phyloP scores from a whole-genome alignment of 352 stramenopile species.

The Globisporangium orthogonon region DNA sequence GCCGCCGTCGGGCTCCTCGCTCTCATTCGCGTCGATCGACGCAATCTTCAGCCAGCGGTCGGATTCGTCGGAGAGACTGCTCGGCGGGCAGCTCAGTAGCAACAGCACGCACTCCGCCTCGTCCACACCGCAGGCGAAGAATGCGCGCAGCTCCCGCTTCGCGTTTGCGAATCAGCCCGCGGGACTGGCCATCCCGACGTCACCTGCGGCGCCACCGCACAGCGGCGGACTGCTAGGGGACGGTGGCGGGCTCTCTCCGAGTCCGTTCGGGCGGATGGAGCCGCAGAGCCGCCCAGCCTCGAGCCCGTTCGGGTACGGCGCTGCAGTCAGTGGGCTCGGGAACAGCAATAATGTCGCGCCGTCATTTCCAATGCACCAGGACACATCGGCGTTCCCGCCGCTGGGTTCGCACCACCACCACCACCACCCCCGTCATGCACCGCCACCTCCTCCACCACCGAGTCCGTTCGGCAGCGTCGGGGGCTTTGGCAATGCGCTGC shows the following conservation, averaged over 20 bases:
- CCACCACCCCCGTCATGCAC: neutral
- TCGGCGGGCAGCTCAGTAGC: slow-evolving; percentile 47
- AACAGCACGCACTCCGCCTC: slow-evolving; percentile 18
- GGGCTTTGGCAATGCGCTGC: slow-evolving; percentile 21
- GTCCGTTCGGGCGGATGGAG: slow-evolving; percentile 15
- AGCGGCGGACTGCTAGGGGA: neutral
- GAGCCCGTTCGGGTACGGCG: slow-evolving; percentile 17
- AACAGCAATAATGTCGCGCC: neutral
- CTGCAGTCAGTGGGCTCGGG: slow-evolving; percentile 6
- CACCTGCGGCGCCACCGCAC: slow-evolving; percentile 2
- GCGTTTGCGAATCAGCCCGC: slow-evolving; percentile 66
- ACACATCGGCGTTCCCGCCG: slow-evolving; percentile 33
- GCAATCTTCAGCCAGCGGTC: slow-evolving; percentile 75
- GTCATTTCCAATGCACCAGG: slow-evolving; percentile 21
- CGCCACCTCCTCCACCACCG: slow-evolving; percentile 13
- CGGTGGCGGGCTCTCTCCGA: slow-evolving; percentile 8
- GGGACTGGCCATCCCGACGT: slow-evolving; percentile 8
- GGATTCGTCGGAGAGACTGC: slow-evolving; percentile 62
- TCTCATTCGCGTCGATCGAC: slow-evolving; percentile 79
- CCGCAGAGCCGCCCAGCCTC: neutral
- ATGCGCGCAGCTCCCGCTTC: slow-evolving; percentile 61
- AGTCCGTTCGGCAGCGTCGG: slow-evolving; percentile 22
- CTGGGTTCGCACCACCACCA: slow-evolving; percentile 27
- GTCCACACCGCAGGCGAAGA: slow-evolving; percentile 23
- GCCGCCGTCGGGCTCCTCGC: slow-evolving; percentile 18